Base-by-base conservation (phyloP, 306 rosid genomes). In the Rosa multiflora region DNA sequence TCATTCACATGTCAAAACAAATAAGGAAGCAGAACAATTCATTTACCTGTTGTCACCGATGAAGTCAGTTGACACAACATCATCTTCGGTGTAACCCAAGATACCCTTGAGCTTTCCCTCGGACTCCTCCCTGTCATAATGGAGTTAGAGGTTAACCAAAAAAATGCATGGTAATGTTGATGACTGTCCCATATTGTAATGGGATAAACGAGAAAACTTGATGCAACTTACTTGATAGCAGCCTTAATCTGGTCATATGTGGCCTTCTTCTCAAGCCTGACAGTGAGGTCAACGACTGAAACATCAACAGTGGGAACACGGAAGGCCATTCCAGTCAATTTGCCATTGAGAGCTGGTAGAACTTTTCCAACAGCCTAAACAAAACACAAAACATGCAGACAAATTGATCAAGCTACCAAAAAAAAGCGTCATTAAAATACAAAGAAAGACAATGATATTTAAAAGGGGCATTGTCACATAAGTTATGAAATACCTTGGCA, bases 221-320 rank as follows among this genome's bases (percentile, higher is more conserved):
- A 18, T 53, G 64, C 14, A 67, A 70, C 88, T 84, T 61, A 94
- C 99, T 91, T 94, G 83, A 94, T 92, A 0, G 93, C 97, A 20
- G 90, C 84, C 46, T 95, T 95, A 79, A 95, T 91, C 37, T 95
- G 83, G 1, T 84, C 92, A 56, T 95, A 95, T 82, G 90, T 83
- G 21, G 99, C 95, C 20, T 68, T 29, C 88, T 95, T 92, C 81
- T 84, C 87, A 13, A 95, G 82, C 84, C 95, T 88, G 39, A 92
- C 97, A n/a, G 99, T 95, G 64, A 95, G 97, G 82, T 95, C 99
- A 72, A 94, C 97, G 43, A 94, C 98, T 9, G 97, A 92, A 79
- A 95, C 99, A 85, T 94, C 97, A 0, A 86, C 92, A 0, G 95
- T 92, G 7, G 97, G 97, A 29, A 95, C 99, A 40, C 99, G 92